These are phyloP conservation scores for Termitomyces titanicus DNA, from an alignment of 768 basidiomycete species.

Conservation along the genomic window DNA sequence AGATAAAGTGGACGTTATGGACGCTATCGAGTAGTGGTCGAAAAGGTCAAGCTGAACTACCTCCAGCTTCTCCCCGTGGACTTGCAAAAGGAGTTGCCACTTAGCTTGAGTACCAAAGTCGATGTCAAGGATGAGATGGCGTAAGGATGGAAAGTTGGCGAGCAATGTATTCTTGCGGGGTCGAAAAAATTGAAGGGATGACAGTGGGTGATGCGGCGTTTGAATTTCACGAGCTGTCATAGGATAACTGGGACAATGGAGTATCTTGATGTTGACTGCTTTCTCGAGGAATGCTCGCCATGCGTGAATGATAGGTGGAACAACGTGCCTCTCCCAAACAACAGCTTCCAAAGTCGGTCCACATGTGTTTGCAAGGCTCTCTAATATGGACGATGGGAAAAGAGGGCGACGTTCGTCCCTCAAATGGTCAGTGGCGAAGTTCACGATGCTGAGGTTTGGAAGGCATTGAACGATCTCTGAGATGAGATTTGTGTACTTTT, in stretches of 20 bases:
- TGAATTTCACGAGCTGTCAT: too few relatives aligned
- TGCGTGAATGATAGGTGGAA: not conserved
- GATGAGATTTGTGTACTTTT: not conserved
- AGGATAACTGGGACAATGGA: constrained; percentile 1
- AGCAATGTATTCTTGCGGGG: not conserved
- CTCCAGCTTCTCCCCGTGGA: constrained; percentile 11
- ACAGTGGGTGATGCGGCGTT: not conserved
- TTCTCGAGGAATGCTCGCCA: constrained; percentile 12
- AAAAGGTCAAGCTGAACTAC: constrained; percentile 5
- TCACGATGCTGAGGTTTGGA: constrained; percentile 16
- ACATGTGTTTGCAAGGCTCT: constrained; percentile 3
- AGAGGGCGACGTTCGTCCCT: not conserved
- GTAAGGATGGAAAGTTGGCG: constrained; percentile 10
- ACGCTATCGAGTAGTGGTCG: not conserved
- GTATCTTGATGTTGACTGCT: constrained; percentile 4
- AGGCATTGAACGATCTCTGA: constrained; percentile 13
- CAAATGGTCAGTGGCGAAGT: not conserved
- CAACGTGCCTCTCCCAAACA: not conserved
- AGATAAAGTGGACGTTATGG: not conserved
- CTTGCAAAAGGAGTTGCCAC: constrained; percentile 4
- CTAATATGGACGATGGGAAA: constrained; percentile 1
- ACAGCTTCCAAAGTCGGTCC: constrained; percentile 9
- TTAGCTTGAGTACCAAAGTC: too few relatives aligned
- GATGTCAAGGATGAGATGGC: constrained; percentile 4
- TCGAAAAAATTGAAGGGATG: constrained; percentile 3